phyloP scores from a whole-genome alignment of 192 early-diverging fungal species.

The Umbelopsis sp. region DNA sequence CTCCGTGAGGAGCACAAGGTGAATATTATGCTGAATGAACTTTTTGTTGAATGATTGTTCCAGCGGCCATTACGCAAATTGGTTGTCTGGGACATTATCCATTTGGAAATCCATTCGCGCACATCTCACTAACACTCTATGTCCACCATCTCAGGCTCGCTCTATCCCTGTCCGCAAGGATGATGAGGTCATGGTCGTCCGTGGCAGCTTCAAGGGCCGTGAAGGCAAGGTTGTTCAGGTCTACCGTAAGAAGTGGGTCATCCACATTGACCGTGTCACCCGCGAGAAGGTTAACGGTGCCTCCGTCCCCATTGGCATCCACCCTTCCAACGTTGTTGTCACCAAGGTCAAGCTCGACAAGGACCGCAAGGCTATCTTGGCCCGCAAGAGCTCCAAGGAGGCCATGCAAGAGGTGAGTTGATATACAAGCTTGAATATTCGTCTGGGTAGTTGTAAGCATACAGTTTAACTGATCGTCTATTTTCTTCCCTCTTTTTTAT shows the following conservation, averaged over 20 bases:
- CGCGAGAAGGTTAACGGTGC: conserved; percentile 98
- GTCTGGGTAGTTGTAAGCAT: no score
- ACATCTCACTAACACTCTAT: neutral
- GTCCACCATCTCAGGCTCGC: conserved; percentile 62
- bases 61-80: no score
- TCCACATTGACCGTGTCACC: conserved; percentile 96
- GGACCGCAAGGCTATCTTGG: conserved; percentile 90
- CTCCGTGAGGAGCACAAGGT: conserved; percentile 96
- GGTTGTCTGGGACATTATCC: no score
- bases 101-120: no score
- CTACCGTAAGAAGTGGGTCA: conserved; percentile 99
- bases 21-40: conserved; percentile 18
- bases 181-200: conserved; percentile 96
- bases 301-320: conserved; percentile 89
- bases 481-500: neutral
- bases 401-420: conserved; percentile 38
- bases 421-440: neutral
- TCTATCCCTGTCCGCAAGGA: conserved; percentile 97
- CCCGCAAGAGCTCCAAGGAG: conserved; percentile 75
- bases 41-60: no score
- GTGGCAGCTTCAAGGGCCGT: conserved; percentile 96
- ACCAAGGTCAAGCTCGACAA: conserved; percentile 95
- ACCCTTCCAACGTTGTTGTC: conserved; percentile 99
- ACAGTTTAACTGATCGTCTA: no score
- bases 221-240: conserved; percentile 96